phyloP scores from a whole-genome alignment of 768 basidiomycete genomes.

The Hydnomerulius pinastri region DNA sequence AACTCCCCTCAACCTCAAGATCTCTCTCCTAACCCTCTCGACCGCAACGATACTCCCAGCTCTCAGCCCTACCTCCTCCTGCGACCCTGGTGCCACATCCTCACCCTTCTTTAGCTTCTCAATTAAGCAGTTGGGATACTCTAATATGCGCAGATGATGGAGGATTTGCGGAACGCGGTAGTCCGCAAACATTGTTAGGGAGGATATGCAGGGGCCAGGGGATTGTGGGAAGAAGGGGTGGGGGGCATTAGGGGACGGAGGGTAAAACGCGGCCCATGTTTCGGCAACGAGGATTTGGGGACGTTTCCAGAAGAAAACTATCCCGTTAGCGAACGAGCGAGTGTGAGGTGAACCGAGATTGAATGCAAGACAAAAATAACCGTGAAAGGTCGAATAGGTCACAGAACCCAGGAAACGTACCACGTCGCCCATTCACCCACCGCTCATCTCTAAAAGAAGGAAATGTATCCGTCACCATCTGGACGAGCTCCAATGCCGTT shows the following conservation, averaged over 20 bases:
- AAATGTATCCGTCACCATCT: conserved; percentile 68
- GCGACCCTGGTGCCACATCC: conserved; percentile 53
- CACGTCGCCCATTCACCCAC: conserved; percentile 54
- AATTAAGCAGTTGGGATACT: conserved; percentile 67
- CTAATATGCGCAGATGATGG: conserved; percentile 76
- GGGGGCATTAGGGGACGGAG: conserved; percentile 38
- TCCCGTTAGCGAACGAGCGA: too few species aligned
- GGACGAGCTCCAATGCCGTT: conserved; percentile 72
- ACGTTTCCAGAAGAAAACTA: conserved; percentile 87
- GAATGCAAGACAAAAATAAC: not conserved
- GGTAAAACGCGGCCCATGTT: conserved; percentile 91
- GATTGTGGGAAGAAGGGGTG: conserved; percentile 76
- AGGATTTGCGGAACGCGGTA: conserved; percentile 91
- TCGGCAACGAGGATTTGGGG: conserved; percentile 92
- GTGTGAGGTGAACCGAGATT: not conserved
- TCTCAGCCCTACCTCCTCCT: conserved; percentile 78
- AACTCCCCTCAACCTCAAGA: conserved; percentile 35
- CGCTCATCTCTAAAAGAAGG: conserved; percentile 77
- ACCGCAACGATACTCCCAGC: conserved; percentile 80
- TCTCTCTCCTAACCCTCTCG: conserved; percentile 67
- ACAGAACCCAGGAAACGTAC: conserved; percentile 38
- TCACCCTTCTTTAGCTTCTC: conserved; percentile 46
- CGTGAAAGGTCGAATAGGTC: not conserved
- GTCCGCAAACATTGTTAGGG: conserved; percentile 93
- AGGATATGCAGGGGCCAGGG: conserved; percentile 58